Percentiles rank a stretch among this genome's conserved stretches.
Conservation (phyloP, 179 eudicot species). For the Camellia oleifera region DNA sequence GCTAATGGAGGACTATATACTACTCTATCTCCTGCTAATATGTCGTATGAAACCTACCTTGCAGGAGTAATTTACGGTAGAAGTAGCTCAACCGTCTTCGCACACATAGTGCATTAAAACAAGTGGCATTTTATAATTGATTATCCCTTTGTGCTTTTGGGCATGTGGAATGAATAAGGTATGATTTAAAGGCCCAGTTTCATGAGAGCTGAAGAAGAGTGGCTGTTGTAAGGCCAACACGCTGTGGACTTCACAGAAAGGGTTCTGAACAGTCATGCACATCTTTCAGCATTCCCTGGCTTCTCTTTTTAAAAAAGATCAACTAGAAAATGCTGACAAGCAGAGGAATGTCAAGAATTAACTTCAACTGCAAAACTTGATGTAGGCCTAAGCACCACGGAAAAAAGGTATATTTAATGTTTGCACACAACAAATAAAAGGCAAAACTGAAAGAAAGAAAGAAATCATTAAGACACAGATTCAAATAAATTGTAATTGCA, state of each 20-base stretch:
- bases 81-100: conserved; percentile 23
- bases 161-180: background rate
- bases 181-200: background rate
- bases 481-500: background rate
- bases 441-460: background rate
- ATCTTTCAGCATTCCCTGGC: conserved; percentile 32
- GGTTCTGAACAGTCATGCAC: conserved; percentile 10
- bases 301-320: conserved; percentile 1
- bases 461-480: background rate
- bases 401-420: no score
- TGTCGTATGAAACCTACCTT: conserved; percentile 1
- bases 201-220: conserved; percentile 8
- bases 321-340: conserved; percentile 7
- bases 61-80: no score
- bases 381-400: background rate
- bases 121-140: background rate
- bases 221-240: conserved; percentile 6
- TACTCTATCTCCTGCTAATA: background rate
- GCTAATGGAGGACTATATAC: background rate
- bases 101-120: background rate
- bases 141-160: background rate
- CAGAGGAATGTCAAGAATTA: background rate
- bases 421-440: background rate
- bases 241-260: conserved; percentile 7
- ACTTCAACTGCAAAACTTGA: background rate